These are phyloP conservation scores for Claviceps pazoutovae DNA, from an alignment of 2,329 filamentous ascomycete species.

Conservation along the genomic window DNA sequence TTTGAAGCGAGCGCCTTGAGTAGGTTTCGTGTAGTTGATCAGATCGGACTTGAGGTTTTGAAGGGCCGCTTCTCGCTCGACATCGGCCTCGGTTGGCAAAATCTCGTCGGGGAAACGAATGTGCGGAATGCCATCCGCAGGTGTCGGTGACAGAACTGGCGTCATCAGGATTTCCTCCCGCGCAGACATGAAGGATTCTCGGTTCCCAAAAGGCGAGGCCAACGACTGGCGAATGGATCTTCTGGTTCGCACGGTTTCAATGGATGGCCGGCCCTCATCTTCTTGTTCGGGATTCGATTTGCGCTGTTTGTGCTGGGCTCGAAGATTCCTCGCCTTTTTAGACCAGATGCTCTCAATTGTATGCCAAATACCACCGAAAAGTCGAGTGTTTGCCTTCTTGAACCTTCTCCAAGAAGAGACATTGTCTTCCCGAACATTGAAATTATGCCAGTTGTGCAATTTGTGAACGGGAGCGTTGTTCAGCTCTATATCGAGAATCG, in stretches of 20 bases:
- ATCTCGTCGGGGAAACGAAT: slow-evolving; percentile 25
- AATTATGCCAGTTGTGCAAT: slow-evolving; percentile 77
- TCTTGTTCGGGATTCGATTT: slow-evolving; percentile 12
- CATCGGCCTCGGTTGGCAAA: slow-evolving; percentile 24
- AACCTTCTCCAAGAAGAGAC: slow-evolving; percentile 73
- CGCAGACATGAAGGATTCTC: slow-evolving; percentile 38
- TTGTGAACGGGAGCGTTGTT: slow-evolving; percentile 95
- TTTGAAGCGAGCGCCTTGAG: slow-evolving; percentile 70
- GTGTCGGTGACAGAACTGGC: slow-evolving; percentile 71
- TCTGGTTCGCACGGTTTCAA: slow-evolving; percentile 22
- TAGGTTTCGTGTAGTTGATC: slow-evolving; percentile 55
- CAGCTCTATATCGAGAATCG: slow-evolving; percentile 77
- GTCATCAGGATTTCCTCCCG: slow-evolving; percentile 85
- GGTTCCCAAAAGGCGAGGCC: slow-evolving; percentile 38
- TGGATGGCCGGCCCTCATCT: slow-evolving; percentile 49
- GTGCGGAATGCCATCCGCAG: slow-evolving; percentile 21
- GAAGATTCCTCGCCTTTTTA: slow-evolving; percentile 35
- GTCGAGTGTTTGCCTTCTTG: slow-evolving; percentile 72
- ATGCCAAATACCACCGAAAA: slow-evolving; percentile 40
- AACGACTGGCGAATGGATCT: slow-evolving; percentile 24
- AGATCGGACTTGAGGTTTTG: slow-evolving; percentile 41
- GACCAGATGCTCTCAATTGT: slow-evolving; percentile 33
- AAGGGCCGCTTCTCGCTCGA: slow-evolving; percentile 23
- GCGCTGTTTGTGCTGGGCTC: slow-evolving; percentile 30
- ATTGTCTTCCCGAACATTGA: slow-evolving; percentile 80